Base-by-base conservation (phyloP, 2,329 filamentous ascomycete species). In the Hypoxylon sp. region DNA sequence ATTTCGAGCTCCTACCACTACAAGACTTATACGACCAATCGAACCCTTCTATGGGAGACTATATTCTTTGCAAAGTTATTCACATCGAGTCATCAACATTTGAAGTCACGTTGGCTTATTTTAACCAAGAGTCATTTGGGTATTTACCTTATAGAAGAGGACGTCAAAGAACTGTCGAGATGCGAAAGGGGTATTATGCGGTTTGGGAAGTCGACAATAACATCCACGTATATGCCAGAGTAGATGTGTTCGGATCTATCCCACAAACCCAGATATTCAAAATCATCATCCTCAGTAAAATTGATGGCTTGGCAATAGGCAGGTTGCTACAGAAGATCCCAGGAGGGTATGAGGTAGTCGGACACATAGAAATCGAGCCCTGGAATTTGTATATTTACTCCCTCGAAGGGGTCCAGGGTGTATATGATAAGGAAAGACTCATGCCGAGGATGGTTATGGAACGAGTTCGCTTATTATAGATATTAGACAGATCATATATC, bases 391-490 rank as follows among this genome's bases (percentile, higher is more conserved):
- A 24, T 26, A 14, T 47, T 47, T 2, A 2, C 17, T 47, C 44
- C 8, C 9, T 22, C 44, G 8, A 22, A 13, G 22, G 11, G 11
- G 4, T 46, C 19, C 3, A 22, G 44, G 19, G 5, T 5, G 5
- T 3, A 47, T 14, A 47, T 3, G 3, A 22, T 26, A 1, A 47
- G 13, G 5, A 22, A 3, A 24, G 5, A 3, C 19, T 47, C 19
- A 11, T 24, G 2, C 19, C 17, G 8, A 3, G 13, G 11, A 47
- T 26, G 11, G 22, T 22, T 4, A 48, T 1, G 19, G 10, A 48
- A 48, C 44, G 19, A 26, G 44, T 48, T 48, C 19, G 44, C 14
- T 24, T 48, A 48, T 11, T 48, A 48, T 50, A 31, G 39, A 8
- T 11, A 22, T 22, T 22, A 22, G 35, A 44, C 14, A 44, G 8